Conservation (phyloP, 352 stramenopile genomes). For the Bremia lactucae region DNA sequence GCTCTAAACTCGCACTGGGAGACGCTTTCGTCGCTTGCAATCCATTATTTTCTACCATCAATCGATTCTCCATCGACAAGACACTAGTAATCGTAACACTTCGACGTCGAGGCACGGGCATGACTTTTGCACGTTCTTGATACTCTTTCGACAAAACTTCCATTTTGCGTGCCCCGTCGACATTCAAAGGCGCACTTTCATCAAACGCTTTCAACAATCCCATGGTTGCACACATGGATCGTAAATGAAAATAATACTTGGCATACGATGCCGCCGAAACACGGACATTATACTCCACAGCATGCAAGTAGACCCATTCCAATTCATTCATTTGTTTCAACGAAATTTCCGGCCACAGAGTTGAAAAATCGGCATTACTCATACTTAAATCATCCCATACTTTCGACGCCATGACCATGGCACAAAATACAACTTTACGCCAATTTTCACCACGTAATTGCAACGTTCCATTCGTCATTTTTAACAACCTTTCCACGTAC, state of each 20-base stretch:
- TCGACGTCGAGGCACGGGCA: conserved; percentile 55
- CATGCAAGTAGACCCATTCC: conserved; percentile 87
- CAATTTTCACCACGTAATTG: conserved; percentile 86
- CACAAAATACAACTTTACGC: conserved; percentile 91
- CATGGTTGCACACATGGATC: conserved; percentile 90
- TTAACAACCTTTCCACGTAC: conserved; percentile 94
- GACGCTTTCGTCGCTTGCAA: conserved; percentile 57
- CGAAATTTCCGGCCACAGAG: conserved; percentile 86
- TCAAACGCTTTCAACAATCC: conserved; percentile 64
- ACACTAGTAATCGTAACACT: conserved; percentile 72
- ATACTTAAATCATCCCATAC: conserved; percentile 97
- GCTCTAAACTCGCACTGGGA: conserved; percentile 60
- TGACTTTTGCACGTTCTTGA: conserved; percentile 70
- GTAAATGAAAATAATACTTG: conserved; percentile 96
- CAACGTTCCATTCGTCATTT: conserved; percentile 71
- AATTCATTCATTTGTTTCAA: conserved; percentile 93
- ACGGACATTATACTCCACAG: conserved; percentile 85
- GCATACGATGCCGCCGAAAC: conserved; percentile 81
- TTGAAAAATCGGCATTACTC: conserved; percentile 95
- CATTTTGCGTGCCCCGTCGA: conserved; percentile 80
- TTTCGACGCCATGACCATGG: conserved; percentile 94
- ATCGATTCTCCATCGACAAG: conserved; percentile 14
- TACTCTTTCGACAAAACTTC: conserved; percentile 83
- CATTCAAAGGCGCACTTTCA: conserved; percentile 63
- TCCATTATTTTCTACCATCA: no score